These are phyloP conservation scores for Melastoma malabathricum DNA, from an alignment of 345 rosid species.

Conservation along the genomic window DNA sequence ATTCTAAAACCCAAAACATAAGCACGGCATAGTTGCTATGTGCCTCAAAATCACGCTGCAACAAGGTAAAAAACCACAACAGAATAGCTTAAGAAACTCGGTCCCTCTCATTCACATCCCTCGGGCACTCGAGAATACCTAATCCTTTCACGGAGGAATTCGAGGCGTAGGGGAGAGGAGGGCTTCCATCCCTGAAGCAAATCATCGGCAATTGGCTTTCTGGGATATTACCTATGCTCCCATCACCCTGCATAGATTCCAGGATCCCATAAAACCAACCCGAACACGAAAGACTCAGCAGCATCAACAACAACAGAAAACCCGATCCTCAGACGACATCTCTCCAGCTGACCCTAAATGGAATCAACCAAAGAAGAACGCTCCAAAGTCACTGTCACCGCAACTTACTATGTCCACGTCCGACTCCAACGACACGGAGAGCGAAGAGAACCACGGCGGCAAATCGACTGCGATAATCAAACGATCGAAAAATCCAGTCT, in stretches of 20 bases:
- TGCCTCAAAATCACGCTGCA: too few relatives aligned
- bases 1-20: too few relatives aligned
- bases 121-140: conserved; percentile 28
- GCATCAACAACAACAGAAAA: neutral
- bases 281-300: neutral
- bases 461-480: conserved; percentile 57
- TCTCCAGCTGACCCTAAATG: too few relatives aligned
- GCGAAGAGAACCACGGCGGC: conserved; percentile 83
- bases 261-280: conserved; percentile 7
- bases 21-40: too few relatives aligned
- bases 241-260: conserved; percentile 26
- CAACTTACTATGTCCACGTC: conserved; percentile 77
- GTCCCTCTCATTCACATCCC: too few relatives aligned
- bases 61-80: too few relatives aligned
- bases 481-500: conserved; percentile 3
- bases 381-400: neutral
- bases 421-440: conserved; percentile 56
- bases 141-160: conserved; percentile 30
- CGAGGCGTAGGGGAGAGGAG: conserved; percentile 72
- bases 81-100: too few relatives aligned
- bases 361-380: too few relatives aligned
- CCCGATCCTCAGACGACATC: neutral
- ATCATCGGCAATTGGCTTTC: conserved; percentile 50
- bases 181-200: conserved; percentile 93
- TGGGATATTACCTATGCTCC: conserved; percentile 31